These are phyloP conservation scores for Boechera stricta DNA, from an alignment of 345 rosid genomes.

Conservation along the genomic window DNA sequence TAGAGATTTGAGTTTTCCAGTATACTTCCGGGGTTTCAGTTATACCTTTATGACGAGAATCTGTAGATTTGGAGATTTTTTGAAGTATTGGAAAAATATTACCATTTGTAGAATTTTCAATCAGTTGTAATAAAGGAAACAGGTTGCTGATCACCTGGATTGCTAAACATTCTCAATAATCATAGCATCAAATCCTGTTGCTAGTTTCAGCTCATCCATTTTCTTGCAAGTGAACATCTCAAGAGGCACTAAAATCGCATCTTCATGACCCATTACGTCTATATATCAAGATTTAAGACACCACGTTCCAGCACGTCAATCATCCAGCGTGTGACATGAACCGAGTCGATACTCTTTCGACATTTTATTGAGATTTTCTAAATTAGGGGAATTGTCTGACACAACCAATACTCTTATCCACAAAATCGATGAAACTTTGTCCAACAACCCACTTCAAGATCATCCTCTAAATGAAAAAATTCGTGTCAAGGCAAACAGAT, in stretches of 20 bases:
- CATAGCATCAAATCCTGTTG: background rate
- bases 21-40: background rate
- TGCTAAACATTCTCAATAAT: too few relatives aligned
- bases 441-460: background rate
- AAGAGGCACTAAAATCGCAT: background rate
- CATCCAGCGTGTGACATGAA: slow-evolving; percentile 22
- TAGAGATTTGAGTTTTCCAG: background rate
- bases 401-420: background rate
- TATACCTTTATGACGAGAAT: slow-evolving; percentile 13
- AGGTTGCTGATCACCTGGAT: slow-evolving; percentile 6
- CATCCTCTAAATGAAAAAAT: background rate
- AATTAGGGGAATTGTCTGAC: background rate
- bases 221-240: background rate
- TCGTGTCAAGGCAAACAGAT: background rate
- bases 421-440: background rate
- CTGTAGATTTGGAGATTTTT: background rate
- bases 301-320: background rate
- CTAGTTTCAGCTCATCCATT: background rate
- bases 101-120: background rate
- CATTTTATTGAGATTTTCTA: background rate
- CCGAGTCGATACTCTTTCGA: background rate
- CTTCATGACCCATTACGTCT: background rate
- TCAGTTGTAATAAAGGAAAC: background rate
- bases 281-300: background rate
- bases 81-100: background rate